Conservation (phyloP, 1,284 basidiomycete genomes). For the Trametes pubescens region DNA sequence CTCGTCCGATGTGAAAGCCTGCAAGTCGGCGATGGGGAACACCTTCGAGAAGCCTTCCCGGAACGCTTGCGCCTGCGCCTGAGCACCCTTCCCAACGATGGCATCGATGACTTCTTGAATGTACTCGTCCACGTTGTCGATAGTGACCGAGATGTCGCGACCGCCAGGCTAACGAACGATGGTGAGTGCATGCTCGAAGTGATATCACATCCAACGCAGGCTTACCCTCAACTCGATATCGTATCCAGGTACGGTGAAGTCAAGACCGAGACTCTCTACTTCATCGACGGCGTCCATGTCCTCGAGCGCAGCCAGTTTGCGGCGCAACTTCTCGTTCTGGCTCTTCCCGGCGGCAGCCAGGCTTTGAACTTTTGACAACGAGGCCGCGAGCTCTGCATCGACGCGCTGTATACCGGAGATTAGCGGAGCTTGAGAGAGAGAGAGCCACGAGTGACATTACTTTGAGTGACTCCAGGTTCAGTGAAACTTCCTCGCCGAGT, state of each 20-base stretch:
- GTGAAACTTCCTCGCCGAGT: slow-evolving; percentile 85
- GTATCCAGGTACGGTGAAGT: slow-evolving; percentile 97
- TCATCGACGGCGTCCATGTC: slow-evolving; percentile 54
- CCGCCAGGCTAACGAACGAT: slow-evolving; percentile 69
- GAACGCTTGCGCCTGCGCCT: slow-evolving; percentile 85
- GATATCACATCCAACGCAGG: slow-evolving; percentile 15
- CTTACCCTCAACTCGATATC: slow-evolving; percentile 87
- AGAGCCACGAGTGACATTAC: slow-evolving; percentile 47
- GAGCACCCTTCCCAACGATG: slow-evolving; percentile 81
- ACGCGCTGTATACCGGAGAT: slow-evolving; percentile 61
- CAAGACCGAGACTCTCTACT: slow-evolving; percentile 89
- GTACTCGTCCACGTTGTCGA: slow-evolving; percentile 90
- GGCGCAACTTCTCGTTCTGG: slow-evolving; percentile 62
- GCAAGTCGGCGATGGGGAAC: slow-evolving; percentile 90
- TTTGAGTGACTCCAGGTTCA: slow-evolving; percentile 84
- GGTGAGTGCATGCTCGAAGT: slow-evolving; percentile 5
- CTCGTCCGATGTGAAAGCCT: slow-evolving; percentile 94
- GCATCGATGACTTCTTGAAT: slow-evolving; percentile 82
- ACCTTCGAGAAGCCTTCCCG: slow-evolving; percentile 92
- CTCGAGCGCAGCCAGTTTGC: slow-evolving; percentile 66
- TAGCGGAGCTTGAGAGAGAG: slow-evolving; percentile 7
- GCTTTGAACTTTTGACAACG: slow-evolving; percentile 81
- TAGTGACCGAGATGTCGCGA: slow-evolving; percentile 80
- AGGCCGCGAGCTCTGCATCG: slow-evolving; percentile 86
- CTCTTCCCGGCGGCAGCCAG: slow-evolving; percentile 47